Evolutionary conservation across 2,329 filamentous ascomycete species (phyloP).

Genomic region (Bipolaris victoriae): DNA sequence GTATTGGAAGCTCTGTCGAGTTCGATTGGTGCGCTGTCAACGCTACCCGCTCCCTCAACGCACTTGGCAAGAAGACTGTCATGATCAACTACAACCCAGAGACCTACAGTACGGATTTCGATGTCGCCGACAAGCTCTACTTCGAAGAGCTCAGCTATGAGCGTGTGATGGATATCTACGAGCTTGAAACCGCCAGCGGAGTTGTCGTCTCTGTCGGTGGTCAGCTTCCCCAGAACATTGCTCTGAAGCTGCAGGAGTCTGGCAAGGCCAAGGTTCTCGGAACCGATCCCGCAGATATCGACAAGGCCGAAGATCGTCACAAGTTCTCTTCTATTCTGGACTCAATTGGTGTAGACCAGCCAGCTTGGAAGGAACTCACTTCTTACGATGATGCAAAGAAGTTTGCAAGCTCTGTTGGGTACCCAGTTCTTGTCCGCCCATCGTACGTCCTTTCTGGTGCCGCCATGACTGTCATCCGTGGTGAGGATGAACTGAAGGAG

Average conservation of each 20-base stretch:
- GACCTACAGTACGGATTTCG: conserved; percentile 72
- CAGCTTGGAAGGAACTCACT: conserved; percentile 95
- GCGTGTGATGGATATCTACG: conserved; percentile 98
- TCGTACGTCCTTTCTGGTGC: conserved; percentile 96
- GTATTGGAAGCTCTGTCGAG: conserved; percentile 96
- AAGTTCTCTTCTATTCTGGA: conserved; percentile 98
- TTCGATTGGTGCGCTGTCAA: conserved; percentile 99
- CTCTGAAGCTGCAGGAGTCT: conserved; percentile 87
- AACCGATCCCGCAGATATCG: conserved; percentile 91
- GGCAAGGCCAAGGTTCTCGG: conserved; percentile 90
- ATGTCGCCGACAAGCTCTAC: conserved; percentile 88
- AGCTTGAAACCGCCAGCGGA: conserved; percentile 81
- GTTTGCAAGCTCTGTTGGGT: conserved; percentile 84
- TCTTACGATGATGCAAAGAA: conserved; percentile 85
- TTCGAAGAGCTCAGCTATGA: conserved; percentile 98
- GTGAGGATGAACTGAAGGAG: conserved; percentile 86
- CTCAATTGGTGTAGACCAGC: conserved; percentile 95
- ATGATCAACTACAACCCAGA: conserved; percentile 75
- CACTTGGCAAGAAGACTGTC: conserved; percentile 93
- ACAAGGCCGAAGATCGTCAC: conserved; percentile 96
- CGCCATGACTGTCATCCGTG: conserved; percentile 96
- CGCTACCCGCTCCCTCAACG: conserved; percentile 78
- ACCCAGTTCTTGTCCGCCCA: conserved; percentile 93
- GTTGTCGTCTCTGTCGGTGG: conserved; percentile 96
- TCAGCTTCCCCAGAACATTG: conserved; percentile 97